Evolutionary conservation across 192 early-diverging fungal genomes (phyloP).

Genomic region (Mortierella claussenii): DNA sequence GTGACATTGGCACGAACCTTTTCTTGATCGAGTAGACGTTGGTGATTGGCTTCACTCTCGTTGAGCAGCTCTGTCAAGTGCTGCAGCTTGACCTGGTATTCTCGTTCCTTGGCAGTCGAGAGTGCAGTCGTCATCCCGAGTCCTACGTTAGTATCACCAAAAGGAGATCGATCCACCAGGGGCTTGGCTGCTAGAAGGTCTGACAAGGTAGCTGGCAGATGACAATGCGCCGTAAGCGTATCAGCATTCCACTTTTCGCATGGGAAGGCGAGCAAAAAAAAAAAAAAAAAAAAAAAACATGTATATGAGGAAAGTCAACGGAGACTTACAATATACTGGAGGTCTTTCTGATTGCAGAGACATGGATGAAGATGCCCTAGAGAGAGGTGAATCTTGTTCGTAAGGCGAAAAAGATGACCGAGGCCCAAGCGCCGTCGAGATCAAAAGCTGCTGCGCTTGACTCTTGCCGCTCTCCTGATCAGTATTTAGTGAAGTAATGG

Average conservation of each 20-base stretch:
- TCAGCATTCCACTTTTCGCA: too few species aligned
- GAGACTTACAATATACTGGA: conserved; percentile 42
- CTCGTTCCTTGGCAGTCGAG: conserved; percentile 44
- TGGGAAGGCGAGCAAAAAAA: neutral
- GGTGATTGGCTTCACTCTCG: conserved; percentile 64
- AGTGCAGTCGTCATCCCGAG: conserved; percentile 3
- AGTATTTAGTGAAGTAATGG: neutral
- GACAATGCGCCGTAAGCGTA: neutral
- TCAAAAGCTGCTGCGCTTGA: conserved; percentile 9
- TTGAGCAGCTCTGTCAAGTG: conserved; percentile 65
- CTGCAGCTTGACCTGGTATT: conserved; percentile 58
- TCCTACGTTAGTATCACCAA: conserved; percentile 15
- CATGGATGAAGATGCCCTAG: conserved; percentile 37
- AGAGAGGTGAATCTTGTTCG: conserved; percentile 44
- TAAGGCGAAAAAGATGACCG: conserved; percentile 22
- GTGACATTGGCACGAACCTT: conserved; percentile 59
- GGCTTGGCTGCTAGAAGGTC: conserved; percentile 52
- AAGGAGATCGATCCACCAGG: conserved; percentile 34
- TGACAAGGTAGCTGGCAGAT: conserved; percentile 49
- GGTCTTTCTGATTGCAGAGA: conserved; percentile 35
- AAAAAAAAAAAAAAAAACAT: neutral
- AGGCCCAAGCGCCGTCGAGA: conserved; percentile 25
- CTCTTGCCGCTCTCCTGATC: conserved; percentile 15
- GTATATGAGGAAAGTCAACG: neutral
- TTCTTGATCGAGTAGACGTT: conserved; percentile 59